Percentiles rank a stretch among this genome's conserved stretches.
phyloP scores from a whole-genome alignment of 768 basidiomycete genomes.

The Leccinum subtestaceum region DNA sequence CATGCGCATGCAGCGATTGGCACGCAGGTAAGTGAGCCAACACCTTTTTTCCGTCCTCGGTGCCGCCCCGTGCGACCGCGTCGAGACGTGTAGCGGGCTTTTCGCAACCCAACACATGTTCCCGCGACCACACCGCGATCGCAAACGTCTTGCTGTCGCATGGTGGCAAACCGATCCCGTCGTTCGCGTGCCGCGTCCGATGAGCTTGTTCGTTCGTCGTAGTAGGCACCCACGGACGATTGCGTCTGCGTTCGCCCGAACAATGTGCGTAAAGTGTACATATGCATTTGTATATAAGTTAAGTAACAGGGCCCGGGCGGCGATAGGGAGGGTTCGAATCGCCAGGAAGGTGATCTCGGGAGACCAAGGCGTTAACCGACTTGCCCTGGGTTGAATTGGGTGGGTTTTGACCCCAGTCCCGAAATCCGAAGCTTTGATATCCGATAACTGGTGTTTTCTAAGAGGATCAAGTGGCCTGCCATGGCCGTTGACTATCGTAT shows the following conservation, averaged over 20 bases:
- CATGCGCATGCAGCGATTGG: slow-evolving; percentile 3
- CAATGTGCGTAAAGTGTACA: slow-evolving; percentile 3
- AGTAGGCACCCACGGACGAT: slow-evolving; percentile 6
- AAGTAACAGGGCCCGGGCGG: slow-evolving; percentile 7
- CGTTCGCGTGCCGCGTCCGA: slow-evolving; percentile 3
- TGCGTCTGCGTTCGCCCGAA: slow-evolving; percentile 2
- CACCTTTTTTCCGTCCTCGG: slow-evolving; percentile 1
- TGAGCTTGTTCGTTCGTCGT: background rate
- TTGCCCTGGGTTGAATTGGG: background rate
- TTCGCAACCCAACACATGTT: slow-evolving; percentile 13
- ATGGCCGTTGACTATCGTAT: background rate
- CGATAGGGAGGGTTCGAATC: slow-evolving; percentile 17
- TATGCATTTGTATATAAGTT: slow-evolving; percentile 12
- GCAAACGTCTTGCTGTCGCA: slow-evolving; percentile 10
- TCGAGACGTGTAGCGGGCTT: slow-evolving; percentile 13
- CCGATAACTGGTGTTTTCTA: slow-evolving; percentile 17
- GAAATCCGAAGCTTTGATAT: slow-evolving; percentile 1
- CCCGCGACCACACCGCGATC: slow-evolving; percentile 30
- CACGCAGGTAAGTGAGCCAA: slow-evolving; percentile 7
- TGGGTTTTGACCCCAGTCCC: background rate
- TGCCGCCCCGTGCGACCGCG: background rate
- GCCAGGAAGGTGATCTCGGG: slow-evolving; percentile 24
- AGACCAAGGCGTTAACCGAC: slow-evolving; percentile 13
- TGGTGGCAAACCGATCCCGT: slow-evolving; percentile 14
- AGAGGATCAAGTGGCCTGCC: slow-evolving; percentile 2